These are phyloP conservation scores for Russula virescens DNA, from an alignment of 768 basidiomycete species.

Conservation along the genomic window DNA sequence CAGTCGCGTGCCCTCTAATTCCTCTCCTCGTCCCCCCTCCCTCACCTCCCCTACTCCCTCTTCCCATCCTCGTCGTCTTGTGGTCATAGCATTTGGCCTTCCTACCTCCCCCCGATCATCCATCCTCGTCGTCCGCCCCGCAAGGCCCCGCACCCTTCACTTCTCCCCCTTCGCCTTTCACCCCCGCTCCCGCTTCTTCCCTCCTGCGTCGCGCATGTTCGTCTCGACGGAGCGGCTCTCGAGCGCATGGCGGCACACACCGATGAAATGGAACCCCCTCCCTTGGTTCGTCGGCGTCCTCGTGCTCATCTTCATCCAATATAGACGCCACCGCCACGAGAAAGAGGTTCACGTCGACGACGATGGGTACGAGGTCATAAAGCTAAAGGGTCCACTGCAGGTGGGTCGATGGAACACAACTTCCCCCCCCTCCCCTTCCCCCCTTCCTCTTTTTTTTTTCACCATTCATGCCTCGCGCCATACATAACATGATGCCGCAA, in stretches of 20 bases:
- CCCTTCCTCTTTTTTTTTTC: slow-evolving; percentile 1
- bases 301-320: slow-evolving; percentile 76
- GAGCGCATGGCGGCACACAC: slow-evolving; percentile 78
- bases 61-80: not conserved
- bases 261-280: slow-evolving; percentile 93
- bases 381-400: slow-evolving; percentile 89
- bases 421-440: no score
- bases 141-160: not conserved
- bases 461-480: no score
- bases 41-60: no score
- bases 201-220: slow-evolving; percentile 13
- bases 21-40: not conserved
- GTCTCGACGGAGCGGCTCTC: slow-evolving; percentile 50
- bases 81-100: no score
- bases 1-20: slow-evolving; percentile 12
- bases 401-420: slow-evolving; percentile 44
- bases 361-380: slow-evolving; percentile 74
- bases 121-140: not conserved
- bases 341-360: slow-evolving; percentile 75
- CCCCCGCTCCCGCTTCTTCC: not conserved
- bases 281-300: slow-evolving; percentile 86
- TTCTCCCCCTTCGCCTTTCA: not conserved
- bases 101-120: no score
- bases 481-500: no score
- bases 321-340: slow-evolving; percentile 44